phyloP scores from a whole-genome alignment of 148 eudicot species.

The Arbutus unedo region DNA sequence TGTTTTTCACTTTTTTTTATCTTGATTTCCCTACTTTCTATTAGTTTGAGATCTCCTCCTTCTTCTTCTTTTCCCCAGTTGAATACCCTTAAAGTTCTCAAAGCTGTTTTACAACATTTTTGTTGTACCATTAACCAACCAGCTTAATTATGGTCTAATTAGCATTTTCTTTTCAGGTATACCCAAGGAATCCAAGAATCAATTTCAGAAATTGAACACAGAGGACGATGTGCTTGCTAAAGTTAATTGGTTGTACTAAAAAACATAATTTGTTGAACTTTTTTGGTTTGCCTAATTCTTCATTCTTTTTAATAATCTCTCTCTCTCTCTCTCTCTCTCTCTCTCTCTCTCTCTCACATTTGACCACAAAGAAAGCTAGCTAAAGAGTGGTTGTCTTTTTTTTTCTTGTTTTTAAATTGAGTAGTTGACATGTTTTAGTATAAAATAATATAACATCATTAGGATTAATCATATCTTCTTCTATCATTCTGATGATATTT shows the following conservation, averaged over 20 bases:
- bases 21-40: neutral
- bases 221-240: conserved; percentile 43
- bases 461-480: no score
- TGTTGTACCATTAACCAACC: neutral
- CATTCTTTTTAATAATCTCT: neutral
- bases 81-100: no score
- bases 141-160: neutral
- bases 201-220: conserved; percentile 33
- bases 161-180: conserved; percentile 22
- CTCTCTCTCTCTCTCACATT: neutral
- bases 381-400: neutral
- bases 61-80: neutral
- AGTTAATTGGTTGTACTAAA: neutral
- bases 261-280: neutral
- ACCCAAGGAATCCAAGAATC: conserved; percentile 34
- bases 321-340: neutral
- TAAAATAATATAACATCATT: no score
- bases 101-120: neutral
- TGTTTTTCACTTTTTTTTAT: no score
- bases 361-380: neutral
- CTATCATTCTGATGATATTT: no score
- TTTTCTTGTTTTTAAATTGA: neutral
- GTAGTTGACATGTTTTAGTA: neutral
- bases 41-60: neutral
- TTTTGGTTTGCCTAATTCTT: neutral